Percentiles rank a stretch among this genome's conserved stretches.
Conservation (phyloP, 2,329 filamentous ascomycete genomes). For the Cordyceps pruinosa region DNA sequence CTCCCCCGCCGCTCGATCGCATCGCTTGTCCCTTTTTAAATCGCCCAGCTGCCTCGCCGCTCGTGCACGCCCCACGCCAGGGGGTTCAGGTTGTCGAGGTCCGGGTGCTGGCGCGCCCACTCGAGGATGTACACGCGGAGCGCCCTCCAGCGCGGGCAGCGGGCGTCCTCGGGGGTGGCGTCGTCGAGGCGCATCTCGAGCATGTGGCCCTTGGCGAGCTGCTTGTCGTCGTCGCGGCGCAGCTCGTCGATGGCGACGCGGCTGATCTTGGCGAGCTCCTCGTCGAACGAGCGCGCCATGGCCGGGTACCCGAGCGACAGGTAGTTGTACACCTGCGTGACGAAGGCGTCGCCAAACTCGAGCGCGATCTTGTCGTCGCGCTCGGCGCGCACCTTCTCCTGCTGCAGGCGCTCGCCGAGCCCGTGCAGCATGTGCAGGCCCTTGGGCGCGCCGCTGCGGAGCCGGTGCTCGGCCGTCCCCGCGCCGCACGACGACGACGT, state of each 20-base stretch:
- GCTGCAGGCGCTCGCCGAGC: slow-evolving; percentile 44
- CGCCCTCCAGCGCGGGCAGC: slow-evolving; percentile 71
- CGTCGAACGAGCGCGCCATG: slow-evolving; percentile 74
- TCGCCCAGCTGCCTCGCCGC: slow-evolving; percentile 65
- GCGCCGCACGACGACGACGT: too few relatives aligned
- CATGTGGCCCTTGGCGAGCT: slow-evolving; percentile 66
- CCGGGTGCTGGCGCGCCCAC: slow-evolving; percentile 83
- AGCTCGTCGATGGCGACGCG: slow-evolving; percentile 63
- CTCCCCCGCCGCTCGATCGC: background rate
- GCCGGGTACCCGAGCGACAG: slow-evolving; percentile 87
- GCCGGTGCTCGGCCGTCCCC: slow-evolving; percentile 20
- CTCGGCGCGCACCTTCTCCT: slow-evolving; percentile 44
- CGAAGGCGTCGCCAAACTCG: slow-evolving; percentile 77
- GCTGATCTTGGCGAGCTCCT: slow-evolving; percentile 77
- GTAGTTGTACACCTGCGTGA: slow-evolving; percentile 97
- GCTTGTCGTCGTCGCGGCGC: slow-evolving; percentile 58
- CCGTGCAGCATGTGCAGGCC: slow-evolving; percentile 43
- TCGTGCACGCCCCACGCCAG: slow-evolving; percentile 63
- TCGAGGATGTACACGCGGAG: slow-evolving; percentile 77
- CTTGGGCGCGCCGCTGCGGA: slow-evolving; percentile 30
- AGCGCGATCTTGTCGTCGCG: slow-evolving; percentile 45
- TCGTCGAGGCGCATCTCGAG: slow-evolving; percentile 42
- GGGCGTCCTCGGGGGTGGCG: slow-evolving; percentile 39
- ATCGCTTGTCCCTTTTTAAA: slow-evolving; percentile 40
- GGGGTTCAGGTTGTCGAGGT: slow-evolving; percentile 54